Conservation (phyloP, 1,284 basidiomycete genomes). For the Ustilago trichophora region DNA sequence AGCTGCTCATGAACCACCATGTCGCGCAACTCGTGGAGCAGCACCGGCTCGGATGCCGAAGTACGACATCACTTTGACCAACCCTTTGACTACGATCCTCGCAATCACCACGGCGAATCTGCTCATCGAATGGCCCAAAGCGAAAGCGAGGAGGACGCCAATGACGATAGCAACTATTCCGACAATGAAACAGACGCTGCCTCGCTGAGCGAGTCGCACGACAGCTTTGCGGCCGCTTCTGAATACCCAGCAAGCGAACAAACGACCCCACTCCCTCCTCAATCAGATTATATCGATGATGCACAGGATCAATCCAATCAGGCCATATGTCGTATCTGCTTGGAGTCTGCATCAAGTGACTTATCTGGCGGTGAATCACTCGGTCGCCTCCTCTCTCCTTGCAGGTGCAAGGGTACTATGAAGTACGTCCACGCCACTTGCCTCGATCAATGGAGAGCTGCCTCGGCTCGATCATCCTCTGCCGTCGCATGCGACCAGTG, state of each 20-base stretch:
- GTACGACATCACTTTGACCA: slow-evolving; percentile 28
- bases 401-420: slow-evolving; percentile 62
- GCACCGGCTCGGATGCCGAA: slow-evolving; percentile 29
- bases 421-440: slow-evolving; percentile 63
- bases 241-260: not conserved
- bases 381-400: slow-evolving; percentile 49
- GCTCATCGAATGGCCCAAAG: not conserved
- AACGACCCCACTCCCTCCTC: not conserved
- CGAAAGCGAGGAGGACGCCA: not conserved
- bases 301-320: slow-evolving; percentile 14
- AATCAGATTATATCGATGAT: slow-evolving; percentile 9
- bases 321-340: slow-evolving; percentile 44
- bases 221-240: slow-evolving; percentile 5
- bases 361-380: slow-evolving; percentile 29
- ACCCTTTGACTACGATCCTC: slow-evolving; percentile 15
- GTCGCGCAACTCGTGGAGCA: slow-evolving; percentile 28
- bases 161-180: not conserved
- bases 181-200: not conserved
- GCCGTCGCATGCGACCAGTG: slow-evolving; percentile 59
- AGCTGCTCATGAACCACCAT: slow-evolving; percentile 4
- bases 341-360: slow-evolving; percentile 26
- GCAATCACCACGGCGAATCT: not conserved
- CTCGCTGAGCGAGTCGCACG: slow-evolving; percentile 1
- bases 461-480: slow-evolving; percentile 44
- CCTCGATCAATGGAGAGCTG: slow-evolving; percentile 53